Conservation (phyloP, 768 basidiomycete species). For the Tulasnella sp. region DNA sequence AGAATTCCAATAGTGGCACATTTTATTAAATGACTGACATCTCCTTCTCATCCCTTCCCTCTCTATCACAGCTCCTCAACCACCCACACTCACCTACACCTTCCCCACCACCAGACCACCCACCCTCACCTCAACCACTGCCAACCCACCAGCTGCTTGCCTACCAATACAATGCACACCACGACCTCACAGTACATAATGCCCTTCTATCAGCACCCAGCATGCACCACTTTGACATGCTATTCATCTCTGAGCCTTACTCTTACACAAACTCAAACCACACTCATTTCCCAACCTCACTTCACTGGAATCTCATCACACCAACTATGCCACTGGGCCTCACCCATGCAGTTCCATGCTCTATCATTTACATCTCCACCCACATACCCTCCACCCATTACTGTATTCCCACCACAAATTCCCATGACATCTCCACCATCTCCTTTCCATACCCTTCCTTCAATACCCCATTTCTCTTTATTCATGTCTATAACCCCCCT, state of each 20-base stretch:
- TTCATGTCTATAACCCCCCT: constrained; percentile 15
- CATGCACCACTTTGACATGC: constrained; percentile 9
- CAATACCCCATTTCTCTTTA: constrained; percentile 9
- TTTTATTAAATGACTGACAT: background rate
- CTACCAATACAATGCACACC: constrained; percentile 1
- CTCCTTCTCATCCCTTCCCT: background rate
- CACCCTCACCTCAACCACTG: background rate
- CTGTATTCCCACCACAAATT: background rate
- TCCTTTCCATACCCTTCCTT: constrained; percentile 4
- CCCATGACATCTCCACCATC: background rate
- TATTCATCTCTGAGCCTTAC: constrained; percentile 14
- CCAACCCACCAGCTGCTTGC: background rate
- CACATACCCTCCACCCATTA: background rate
- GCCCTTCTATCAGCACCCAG: background rate
- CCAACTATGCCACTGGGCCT: background rate
- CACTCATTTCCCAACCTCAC: background rate
- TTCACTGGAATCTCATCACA: no score
- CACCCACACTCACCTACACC: background rate
- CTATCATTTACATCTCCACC: background rate
- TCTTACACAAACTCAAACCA: background rate
- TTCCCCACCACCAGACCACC: background rate
- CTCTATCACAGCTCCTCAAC: background rate
- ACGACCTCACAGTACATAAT: background rate
- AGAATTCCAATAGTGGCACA: background rate
- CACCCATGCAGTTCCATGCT: background rate